Conservation (phyloP, 2,329 filamentous ascomycete genomes). For the Apiospora rasikravindrae region DNA sequence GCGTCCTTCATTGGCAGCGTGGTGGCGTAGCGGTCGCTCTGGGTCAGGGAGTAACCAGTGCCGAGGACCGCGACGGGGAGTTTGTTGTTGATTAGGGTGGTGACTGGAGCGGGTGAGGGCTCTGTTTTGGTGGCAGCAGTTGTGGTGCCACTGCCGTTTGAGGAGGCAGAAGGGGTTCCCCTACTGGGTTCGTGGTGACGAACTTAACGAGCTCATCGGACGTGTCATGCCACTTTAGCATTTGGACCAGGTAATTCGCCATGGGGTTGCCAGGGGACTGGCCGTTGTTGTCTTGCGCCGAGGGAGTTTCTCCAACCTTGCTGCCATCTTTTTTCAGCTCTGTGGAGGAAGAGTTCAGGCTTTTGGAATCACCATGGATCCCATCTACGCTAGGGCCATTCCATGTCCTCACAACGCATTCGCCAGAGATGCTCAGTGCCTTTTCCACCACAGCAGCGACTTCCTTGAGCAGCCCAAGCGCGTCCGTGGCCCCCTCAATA, state of each 20-base stretch:
- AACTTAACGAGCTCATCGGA: slow-evolving; percentile 71
- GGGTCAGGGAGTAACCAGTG: slow-evolving; percentile 78
- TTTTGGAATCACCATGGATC: slow-evolving; percentile 5
- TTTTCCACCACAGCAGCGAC: slow-evolving; percentile 70
- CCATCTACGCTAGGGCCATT: slow-evolving; percentile 36
- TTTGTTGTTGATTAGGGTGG: slow-evolving; percentile 28
- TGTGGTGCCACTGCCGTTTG: too few species aligned
- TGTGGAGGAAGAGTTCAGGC: neutral
- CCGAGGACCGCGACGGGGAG: slow-evolving; percentile 78
- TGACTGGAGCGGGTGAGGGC: neutral
- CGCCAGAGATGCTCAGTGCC: slow-evolving; percentile 57
- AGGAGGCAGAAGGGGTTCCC: neutral
- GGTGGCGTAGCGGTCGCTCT: slow-evolving; percentile 76
- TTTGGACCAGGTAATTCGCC: slow-evolving; percentile 68
- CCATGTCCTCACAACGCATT: slow-evolving; percentile 55
- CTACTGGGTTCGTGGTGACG: slow-evolving; percentile 42
- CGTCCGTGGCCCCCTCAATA: slow-evolving; percentile 68
- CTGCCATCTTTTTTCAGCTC: slow-evolving; percentile 22
- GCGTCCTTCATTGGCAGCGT: slow-evolving; percentile 75
- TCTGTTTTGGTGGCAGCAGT: neutral
- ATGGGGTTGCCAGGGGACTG: slow-evolving; percentile 48
- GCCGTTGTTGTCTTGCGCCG: slow-evolving; percentile 25
- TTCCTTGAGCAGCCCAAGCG: slow-evolving; percentile 54
- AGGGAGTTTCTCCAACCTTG: neutral
- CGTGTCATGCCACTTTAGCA: slow-evolving; percentile 76